Percentiles rank a stretch among this genome's conserved stretches.
These are phyloP conservation scores for Pisolithus marmoratus DNA, from an alignment of 768 basidiomycete species.

Conservation along the genomic window DNA sequence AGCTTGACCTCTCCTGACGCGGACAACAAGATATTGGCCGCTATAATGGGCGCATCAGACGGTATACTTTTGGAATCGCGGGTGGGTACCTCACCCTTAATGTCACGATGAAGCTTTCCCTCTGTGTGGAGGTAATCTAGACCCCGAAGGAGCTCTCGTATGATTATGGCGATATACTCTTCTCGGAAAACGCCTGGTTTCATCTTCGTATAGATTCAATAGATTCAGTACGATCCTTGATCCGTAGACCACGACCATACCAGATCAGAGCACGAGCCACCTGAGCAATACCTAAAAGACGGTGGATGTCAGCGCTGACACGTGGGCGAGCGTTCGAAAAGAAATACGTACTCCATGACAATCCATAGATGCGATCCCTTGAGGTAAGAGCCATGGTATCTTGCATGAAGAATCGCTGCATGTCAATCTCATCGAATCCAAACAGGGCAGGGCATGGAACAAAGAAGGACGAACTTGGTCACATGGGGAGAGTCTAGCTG, in stretches of 20 bases:
- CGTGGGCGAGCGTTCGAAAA: background rate
- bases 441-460: constrained; percentile 10
- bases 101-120: constrained; percentile 97
- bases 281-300: constrained; percentile 79
- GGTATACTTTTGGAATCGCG: background rate
- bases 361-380: constrained; percentile 98
- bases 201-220: constrained; percentile 54
- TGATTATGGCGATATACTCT: constrained; percentile 97
- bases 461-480: constrained; percentile 67
- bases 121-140: constrained; percentile 94
- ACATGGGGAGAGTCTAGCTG: constrained; percentile 95
- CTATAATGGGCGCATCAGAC: constrained; percentile 32
- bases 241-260: constrained; percentile 40
- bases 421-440: constrained; percentile 31
- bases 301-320: constrained; percentile 7
- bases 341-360: constrained; percentile 80
- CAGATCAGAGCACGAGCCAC: constrained; percentile 95
- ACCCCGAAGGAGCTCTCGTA: constrained; percentile 85
- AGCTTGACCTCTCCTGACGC: constrained; percentile 94
- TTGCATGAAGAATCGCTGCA: constrained; percentile 26
- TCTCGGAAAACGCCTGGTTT: constrained; percentile 97
- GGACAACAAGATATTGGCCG: constrained; percentile 90
- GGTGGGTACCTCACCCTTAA: constrained; percentile 66
- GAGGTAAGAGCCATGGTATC: constrained; percentile 94
- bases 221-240: constrained; percentile 4